These are phyloP conservation scores for Trichosporon sp. DNA, from an alignment of 1,284 basidiomycete genomes.

Conservation along the genomic window DNA sequence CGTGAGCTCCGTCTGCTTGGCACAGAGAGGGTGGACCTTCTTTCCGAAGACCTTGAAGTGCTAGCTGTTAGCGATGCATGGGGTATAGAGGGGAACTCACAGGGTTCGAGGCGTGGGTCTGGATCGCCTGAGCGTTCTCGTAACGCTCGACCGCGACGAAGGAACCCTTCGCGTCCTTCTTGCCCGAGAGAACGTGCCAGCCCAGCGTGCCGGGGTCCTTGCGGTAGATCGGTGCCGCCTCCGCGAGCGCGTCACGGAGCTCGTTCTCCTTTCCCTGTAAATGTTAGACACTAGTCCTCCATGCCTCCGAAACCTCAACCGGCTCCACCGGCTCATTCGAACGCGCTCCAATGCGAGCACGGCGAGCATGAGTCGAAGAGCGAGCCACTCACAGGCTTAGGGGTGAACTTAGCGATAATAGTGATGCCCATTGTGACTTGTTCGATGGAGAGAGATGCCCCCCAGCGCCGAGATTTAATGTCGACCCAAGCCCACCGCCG, in stretches of 20 bases:
- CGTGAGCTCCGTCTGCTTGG: constrained; percentile 17
- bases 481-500: background rate
- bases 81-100: background rate
- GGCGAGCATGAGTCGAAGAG: too few species aligned
- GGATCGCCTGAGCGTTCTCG: constrained; percentile 9
- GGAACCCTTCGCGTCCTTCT: constrained; percentile 14
- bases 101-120: constrained; percentile 16
- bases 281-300: background rate
- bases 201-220: constrained; percentile 17
- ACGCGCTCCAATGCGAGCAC: too few species aligned
- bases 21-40: constrained; percentile 10
- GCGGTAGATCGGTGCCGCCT: constrained; percentile 15
- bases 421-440: constrained; percentile 15
- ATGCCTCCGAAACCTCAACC: background rate
- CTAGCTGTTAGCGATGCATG: background rate
- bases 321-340: too few species aligned
- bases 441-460: background rate
- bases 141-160: constrained; percentile 15
- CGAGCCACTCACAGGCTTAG: constrained; percentile 9
- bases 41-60: constrained; percentile 17
- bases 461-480: constrained; percentile 6
- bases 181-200: constrained; percentile 15
- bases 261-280: constrained; percentile 11
- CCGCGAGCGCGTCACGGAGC: constrained; percentile 10
- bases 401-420: constrained; percentile 19